phyloP scores from a whole-genome alignment of 2,329 filamentous ascomycete genomes.

The Zasmidium cellare region DNA sequence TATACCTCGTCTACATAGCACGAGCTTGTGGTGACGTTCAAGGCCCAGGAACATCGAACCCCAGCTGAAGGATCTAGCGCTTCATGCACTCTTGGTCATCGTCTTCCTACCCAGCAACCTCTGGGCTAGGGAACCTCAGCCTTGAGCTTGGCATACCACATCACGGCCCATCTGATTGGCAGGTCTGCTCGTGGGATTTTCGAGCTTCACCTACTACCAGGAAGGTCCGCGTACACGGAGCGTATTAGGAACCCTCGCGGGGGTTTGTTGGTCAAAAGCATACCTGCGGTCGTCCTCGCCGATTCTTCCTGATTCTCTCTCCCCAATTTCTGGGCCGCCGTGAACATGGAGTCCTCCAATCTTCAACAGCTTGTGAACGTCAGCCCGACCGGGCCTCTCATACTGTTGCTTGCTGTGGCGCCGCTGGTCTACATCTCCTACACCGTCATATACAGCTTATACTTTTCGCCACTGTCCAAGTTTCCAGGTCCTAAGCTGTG shows the following conservation, averaged over 20 bases:
- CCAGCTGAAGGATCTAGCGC: background rate
- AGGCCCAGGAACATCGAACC: background rate
- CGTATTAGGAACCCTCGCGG: too few species aligned
- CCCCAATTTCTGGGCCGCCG: too few species aligned
- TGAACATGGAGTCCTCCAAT: background rate
- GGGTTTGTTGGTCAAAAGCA: too few species aligned
- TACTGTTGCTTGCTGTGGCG: background rate
- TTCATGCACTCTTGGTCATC: background rate
- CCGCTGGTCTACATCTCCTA: background rate
- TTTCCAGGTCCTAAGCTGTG: slow-evolving; percentile 40
- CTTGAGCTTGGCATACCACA: too few species aligned
- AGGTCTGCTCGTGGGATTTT: too few species aligned
- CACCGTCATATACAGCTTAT: slow-evolving; percentile 37
- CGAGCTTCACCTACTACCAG: too few species aligned
- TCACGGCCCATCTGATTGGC: too few species aligned
- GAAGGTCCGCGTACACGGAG: too few species aligned
- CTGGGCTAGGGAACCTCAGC: too few species aligned
- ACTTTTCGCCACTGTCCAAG: slow-evolving; percentile 42
- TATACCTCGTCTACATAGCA: too few species aligned
- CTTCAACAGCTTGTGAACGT: background rate
- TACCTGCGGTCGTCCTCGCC: too few species aligned
- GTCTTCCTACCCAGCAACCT: background rate
- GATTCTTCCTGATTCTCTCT: too few species aligned
- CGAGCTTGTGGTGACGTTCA: background rate
- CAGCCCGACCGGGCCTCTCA: background rate